Conservation (phyloP, 768 basidiomycete genomes). For the Russula olivacea region DNA sequence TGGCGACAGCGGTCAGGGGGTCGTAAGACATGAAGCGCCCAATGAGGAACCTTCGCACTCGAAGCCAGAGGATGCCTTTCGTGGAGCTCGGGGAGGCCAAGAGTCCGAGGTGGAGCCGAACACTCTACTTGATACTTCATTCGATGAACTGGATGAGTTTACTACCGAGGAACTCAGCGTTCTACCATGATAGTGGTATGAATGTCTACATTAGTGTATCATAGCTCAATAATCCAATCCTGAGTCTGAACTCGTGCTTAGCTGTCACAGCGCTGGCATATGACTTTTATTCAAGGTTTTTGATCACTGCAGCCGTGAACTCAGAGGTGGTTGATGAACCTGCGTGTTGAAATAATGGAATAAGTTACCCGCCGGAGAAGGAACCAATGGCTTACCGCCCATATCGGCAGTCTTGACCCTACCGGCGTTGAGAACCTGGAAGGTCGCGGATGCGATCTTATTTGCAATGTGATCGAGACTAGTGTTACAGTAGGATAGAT, state of each 20-base stretch:
- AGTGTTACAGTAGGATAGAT: neutral
- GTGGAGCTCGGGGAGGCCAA: neutral
- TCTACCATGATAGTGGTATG: conserved; percentile 14
- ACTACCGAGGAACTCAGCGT: conserved; percentile 31
- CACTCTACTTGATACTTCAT: conserved; percentile 38
- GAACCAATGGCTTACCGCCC: conserved; percentile 58
- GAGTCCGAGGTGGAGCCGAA: neutral
- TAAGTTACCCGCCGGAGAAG: neutral
- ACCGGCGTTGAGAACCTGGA: conserved; percentile 84
- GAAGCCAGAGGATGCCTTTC: neutral
- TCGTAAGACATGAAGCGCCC: neutral
- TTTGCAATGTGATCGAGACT: conserved; percentile 93
- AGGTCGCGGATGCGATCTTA: conserved; percentile 85
- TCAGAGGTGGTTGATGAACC: conserved; percentile 90
- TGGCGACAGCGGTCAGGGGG: conserved; percentile 1
- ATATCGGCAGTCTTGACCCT: conserved; percentile 92
- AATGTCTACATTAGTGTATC: conserved; percentile 23
- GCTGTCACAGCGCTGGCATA: neutral
- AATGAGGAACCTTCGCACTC: neutral
- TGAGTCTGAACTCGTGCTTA: neutral
- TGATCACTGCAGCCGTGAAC: conserved; percentile 89
- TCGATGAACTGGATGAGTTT: conserved; percentile 45
- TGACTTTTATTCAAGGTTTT: conserved; percentile 48
- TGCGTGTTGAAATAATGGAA: conserved; percentile 31
- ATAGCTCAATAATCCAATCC: neutral